Percentiles rank a stretch among this genome's conserved stretches.
Conservation (phyloP, 2,329 filamentous ascomycete species). For the Akanthomyces lecanii region DNA sequence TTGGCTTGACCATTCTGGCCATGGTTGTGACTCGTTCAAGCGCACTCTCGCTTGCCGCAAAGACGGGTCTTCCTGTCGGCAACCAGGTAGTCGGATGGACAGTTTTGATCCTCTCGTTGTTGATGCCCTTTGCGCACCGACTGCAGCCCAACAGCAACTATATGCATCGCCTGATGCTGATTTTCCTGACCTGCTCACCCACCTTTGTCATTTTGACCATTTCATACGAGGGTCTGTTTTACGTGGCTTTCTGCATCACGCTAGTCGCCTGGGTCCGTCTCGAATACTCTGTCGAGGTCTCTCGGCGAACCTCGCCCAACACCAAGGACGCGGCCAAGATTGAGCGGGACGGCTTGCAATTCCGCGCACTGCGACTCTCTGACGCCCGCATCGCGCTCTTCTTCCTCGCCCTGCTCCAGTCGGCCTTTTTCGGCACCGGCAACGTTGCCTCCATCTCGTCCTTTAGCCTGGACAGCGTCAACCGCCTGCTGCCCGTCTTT, state of each 20-base stretch:
- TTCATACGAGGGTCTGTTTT: conserved; percentile 95
- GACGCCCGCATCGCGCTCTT: conserved; percentile 88
- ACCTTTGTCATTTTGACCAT: conserved; percentile 95
- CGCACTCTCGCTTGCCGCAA: conserved; percentile 78
- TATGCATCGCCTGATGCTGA: conserved; percentile 79
- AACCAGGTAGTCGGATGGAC: conserved; percentile 86
- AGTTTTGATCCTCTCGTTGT: conserved; percentile 67
- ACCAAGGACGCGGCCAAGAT: conserved; percentile 20
- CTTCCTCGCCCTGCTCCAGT: conserved; percentile 92
- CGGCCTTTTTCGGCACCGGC: conserved; percentile 93
- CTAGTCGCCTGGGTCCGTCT: conserved; percentile 88
- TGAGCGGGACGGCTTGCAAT: conserved; percentile 21
- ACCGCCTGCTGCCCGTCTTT: conserved; percentile 83
- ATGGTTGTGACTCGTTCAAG: conserved; percentile 86
- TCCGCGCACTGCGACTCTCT: conserved; percentile 69
- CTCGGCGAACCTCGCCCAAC: conserved; percentile 3
- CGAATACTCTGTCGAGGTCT: conserved; percentile 63
- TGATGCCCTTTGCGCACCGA: conserved; percentile 77
- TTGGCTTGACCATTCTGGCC: conserved; percentile 74
- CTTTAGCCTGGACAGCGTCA: conserved; percentile 89
- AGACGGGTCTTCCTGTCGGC: conserved; percentile 76
- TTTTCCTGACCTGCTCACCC: conserved; percentile 90
- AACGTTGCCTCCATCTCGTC: conserved; percentile 92
- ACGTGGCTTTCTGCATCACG: conserved; percentile 79
- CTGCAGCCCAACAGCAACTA: conserved; percentile 81